A percentile compares a stretch with the other conserved stretches of the same genome.
Conservation (phyloP, 371 early-diverging fungal genomes). For the Rhizopus sp. region DNA sequence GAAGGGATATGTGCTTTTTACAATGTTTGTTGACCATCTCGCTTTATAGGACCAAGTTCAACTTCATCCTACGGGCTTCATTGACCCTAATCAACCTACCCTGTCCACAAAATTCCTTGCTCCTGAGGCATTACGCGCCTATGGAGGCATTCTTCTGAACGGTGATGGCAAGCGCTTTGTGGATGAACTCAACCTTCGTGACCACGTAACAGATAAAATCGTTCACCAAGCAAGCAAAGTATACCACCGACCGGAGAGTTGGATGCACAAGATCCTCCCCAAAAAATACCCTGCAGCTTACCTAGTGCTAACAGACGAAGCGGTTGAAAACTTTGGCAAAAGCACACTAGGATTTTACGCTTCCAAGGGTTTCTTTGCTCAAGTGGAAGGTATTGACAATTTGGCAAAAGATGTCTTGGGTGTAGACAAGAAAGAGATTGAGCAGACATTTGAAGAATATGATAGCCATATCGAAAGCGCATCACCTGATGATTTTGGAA, state of each 20-base stretch:
- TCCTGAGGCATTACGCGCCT: constrained; percentile 84
- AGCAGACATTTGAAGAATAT: constrained; percentile 60
- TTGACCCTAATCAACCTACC: constrained; percentile 70
- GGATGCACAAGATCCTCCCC: constrained; percentile 12
- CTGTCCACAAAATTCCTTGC: constrained; percentile 67
- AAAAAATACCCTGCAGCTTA: constrained; percentile 36
- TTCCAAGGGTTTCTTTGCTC: constrained; percentile 60
- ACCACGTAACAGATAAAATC: constrained; percentile 59
- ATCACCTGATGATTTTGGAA: constrained; percentile 62
- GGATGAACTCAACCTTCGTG: constrained; percentile 72
- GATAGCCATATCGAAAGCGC: constrained; percentile 43
- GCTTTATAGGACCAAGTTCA: constrained; percentile 54
- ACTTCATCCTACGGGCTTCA: constrained; percentile 88
- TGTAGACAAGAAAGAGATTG: constrained; percentile 44
- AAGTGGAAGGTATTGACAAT: constrained; percentile 45
- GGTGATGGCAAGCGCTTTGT: constrained; percentile 73
- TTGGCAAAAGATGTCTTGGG: constrained; percentile 58
- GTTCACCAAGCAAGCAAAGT: constrained; percentile 20
- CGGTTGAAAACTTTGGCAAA: constrained; percentile 55
- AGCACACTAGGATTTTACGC: constrained; percentile 65
- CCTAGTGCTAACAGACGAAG: constrained; percentile 57
- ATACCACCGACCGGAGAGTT: constrained; percentile 17
- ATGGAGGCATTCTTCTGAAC: constrained; percentile 72
- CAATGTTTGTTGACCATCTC: background rate
- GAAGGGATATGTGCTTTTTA: constrained; percentile 5